Evolutionary conservation across 2,329 filamentous ascomycete genomes (phyloP).

Genomic region (Clonostachys byssicola): DNA sequence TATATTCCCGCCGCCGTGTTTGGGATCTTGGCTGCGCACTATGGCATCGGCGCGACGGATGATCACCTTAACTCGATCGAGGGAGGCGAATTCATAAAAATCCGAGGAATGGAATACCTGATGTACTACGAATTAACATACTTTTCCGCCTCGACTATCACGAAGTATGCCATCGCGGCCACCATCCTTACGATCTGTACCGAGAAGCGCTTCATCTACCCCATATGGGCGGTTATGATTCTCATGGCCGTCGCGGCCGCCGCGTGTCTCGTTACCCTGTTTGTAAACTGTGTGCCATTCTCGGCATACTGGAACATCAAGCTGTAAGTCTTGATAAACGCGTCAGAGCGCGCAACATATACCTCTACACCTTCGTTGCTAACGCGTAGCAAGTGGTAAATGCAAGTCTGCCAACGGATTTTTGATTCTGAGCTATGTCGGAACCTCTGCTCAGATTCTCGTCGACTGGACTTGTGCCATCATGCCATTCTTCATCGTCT

Average conservation of each 20-base stretch:
- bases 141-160: constrained; percentile 10
- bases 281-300: constrained; percentile 11
- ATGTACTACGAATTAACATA: constrained; percentile 10
- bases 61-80: background rate
- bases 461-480: constrained; percentile 15
- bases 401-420: background rate
- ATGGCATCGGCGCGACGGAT: constrained; percentile 4
- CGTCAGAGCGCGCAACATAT: background rate
- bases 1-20: constrained; percentile 4
- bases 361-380: background rate
- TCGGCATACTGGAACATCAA: constrained; percentile 10
- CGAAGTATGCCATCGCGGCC: constrained; percentile 12
- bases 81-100: background rate
- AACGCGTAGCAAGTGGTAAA: background rate
- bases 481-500: constrained; percentile 19
- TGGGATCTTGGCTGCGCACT: constrained; percentile 4
- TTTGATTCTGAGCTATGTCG: background rate
- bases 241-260: background rate
- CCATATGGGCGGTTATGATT: background rate
- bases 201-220: constrained; percentile 4
- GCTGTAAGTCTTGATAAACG: constrained; percentile 4
- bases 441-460: background rate
- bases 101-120: constrained; percentile 5
- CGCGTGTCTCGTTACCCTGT: constrained; percentile 5
- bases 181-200: constrained; percentile 5